A percentile compares a stretch with the other conserved stretches of the same genome.
These are phyloP conservation scores for Lactuca saligna DNA, from an alignment of 129 eudicot genomes.

Conservation along the genomic window DNA sequence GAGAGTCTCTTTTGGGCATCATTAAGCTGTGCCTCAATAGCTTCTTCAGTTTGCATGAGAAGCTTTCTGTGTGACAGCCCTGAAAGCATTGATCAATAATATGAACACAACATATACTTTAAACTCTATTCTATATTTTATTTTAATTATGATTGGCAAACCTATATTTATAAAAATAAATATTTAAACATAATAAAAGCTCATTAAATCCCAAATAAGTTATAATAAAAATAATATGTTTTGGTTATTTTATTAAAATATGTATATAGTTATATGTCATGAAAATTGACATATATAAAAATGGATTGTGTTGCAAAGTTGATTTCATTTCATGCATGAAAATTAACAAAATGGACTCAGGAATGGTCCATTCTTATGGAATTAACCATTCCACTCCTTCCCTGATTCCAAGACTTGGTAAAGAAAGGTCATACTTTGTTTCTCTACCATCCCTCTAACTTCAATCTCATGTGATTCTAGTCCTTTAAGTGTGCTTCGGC, in stretches of 20 bases:
- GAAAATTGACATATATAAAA: too few species aligned
- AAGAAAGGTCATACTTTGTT: slow-evolving; percentile 54
- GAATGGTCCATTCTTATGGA: too few species aligned
- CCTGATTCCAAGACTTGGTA: neutral
- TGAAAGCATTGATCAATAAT: slow-evolving; percentile 28
- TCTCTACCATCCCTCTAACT: slow-evolving; percentile 58
- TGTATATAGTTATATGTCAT: too few species aligned
- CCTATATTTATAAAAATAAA: too few species aligned
- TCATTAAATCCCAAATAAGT: neutral
- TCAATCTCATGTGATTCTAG: slow-evolving; percentile 66
- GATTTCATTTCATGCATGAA: neutral
- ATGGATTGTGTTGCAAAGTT: too few species aligned
- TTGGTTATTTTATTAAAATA: neutral
- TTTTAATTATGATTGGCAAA: neutral
- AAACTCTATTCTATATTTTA: neutral
- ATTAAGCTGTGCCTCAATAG: slow-evolving; percentile 56
- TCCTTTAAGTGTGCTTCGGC: slow-evolving; percentile 57
- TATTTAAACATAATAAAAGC: neutral
- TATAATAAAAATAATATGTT: too few species aligned
- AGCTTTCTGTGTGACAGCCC: slow-evolving; percentile 63
- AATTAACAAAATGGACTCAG: too few species aligned
- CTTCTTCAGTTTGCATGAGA: slow-evolving; percentile 65
- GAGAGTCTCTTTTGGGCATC: slow-evolving; percentile 59
- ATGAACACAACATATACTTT: neutral
- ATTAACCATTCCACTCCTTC: neutral